Conservation (phyloP, 1,139 yeast genomes). For the Blastobotrys petasosporus region DNA sequence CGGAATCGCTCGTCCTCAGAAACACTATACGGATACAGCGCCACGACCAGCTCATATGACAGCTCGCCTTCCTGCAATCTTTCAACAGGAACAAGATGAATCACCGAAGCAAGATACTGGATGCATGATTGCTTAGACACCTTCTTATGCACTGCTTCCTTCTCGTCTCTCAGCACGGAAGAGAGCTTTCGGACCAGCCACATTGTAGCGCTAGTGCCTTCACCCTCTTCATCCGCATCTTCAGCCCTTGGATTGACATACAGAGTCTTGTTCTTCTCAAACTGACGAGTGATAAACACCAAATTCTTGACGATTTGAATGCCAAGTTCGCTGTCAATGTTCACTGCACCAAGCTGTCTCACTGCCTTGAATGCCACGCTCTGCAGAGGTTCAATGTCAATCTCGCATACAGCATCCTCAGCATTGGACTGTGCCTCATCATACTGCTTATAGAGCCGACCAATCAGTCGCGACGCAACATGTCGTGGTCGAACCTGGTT, state of each 20-base stretch:
- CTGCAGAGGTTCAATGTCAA: conserved; percentile 40
- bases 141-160: conserved; percentile 44
- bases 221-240: conserved; percentile 21
- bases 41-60: conserved; percentile 40
- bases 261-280: conserved; percentile 47
- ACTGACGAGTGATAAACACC: conserved; percentile 52
- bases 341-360: conserved; percentile 78
- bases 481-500: conserved; percentile 83
- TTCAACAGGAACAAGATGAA: conserved; percentile 22
- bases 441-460: conserved; percentile 41
- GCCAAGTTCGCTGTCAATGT: conserved; percentile 59
- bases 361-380: conserved; percentile 60
- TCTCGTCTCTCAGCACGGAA: conserved; percentile 61
- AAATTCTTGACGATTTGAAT: conserved; percentile 63
- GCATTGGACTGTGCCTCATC: conserved; percentile 24
- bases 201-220: conserved; percentile 41
- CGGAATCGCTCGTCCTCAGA: conserved; percentile 39
- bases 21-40: conserved; percentile 52
- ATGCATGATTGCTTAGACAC: conserved; percentile 60
- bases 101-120: conserved; percentile 33
- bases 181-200: conserved; percentile 61
- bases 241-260: conserved; percentile 31
- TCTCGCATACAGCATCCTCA: conserved; percentile 11
- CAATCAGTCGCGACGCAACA: conserved; percentile 57
- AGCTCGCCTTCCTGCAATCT: conserved; percentile 15